Percentiles rank a stretch among this genome's conserved stretches.
These are phyloP conservation scores for Thelephora ganbajun DNA, from an alignment of 768 basidiomycete genomes.

Conservation along the genomic window DNA sequence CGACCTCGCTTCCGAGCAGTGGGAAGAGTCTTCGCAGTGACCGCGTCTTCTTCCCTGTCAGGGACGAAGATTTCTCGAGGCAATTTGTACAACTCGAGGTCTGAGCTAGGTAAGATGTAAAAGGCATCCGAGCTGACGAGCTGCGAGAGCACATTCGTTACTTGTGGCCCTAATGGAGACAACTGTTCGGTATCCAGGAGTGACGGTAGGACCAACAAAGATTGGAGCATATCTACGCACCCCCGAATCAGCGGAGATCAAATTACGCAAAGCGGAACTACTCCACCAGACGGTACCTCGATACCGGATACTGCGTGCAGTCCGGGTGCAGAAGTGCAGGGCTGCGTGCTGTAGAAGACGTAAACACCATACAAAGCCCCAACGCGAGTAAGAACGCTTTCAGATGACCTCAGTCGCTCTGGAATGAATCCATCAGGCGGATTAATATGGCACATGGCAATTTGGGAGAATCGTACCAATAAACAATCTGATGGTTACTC, in stretches of 20 bases:
- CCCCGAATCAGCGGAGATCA: slow-evolving; percentile 1
- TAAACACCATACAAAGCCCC: slow-evolving; percentile 59
- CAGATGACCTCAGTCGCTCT: slow-evolving; percentile 42
- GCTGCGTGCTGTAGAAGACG: slow-evolving; percentile 57
- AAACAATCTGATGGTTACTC: slow-evolving; percentile 47
- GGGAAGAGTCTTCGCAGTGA: background rate
- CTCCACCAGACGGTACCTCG: slow-evolving; percentile 44
- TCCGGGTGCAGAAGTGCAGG: slow-evolving; percentile 34
- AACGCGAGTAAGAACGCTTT: slow-evolving; percentile 39
- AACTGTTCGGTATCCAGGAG: slow-evolving; percentile 26
- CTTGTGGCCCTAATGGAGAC: slow-evolving; percentile 34
- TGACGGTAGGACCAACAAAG: slow-evolving; percentile 34
- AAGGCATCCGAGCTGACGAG: slow-evolving; percentile 39
- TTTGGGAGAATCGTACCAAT: slow-evolving; percentile 32
- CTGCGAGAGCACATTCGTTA: slow-evolving; percentile 31
- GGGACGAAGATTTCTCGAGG: slow-evolving; percentile 54
- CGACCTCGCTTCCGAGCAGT: slow-evolving; percentile 44
- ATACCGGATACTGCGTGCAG: slow-evolving; percentile 39
- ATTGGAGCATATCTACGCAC: slow-evolving; percentile 39
- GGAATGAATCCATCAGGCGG: background rate
- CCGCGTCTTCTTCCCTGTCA: slow-evolving; percentile 14
- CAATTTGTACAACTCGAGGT: slow-evolving; percentile 37
- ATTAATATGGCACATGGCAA: background rate
- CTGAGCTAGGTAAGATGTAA: slow-evolving; percentile 42
- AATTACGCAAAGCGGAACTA: slow-evolving; percentile 3